These are phyloP conservation scores for Talaromyces amestolkiae DNA, from an alignment of 2,329 filamentous ascomycete species.

Conservation along the genomic window DNA sequence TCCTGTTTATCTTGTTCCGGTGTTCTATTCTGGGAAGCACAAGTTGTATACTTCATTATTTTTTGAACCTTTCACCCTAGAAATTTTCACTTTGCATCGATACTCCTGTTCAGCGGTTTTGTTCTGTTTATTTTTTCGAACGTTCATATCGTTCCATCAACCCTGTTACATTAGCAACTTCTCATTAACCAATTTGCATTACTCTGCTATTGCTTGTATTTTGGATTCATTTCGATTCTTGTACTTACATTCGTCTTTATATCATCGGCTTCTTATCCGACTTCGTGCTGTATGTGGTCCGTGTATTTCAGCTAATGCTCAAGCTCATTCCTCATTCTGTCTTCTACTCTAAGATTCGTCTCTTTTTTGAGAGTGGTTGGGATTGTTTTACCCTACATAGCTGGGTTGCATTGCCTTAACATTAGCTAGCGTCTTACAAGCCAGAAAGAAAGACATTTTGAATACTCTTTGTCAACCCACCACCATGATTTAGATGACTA, in stretches of 20 bases:
- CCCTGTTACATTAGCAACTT: neutral
- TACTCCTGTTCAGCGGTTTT: conserved; percentile 16
- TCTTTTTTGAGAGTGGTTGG: neutral
- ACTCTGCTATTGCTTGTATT: no score
- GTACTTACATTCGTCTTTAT: conserved; percentile 1
- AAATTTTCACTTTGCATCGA: conserved; percentile 11
- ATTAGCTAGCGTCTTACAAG: neutral
- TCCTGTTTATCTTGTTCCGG: neutral
- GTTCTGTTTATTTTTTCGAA: neutral
- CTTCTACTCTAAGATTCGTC: neutral
- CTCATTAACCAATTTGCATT: neutral
- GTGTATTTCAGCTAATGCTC: neutral
- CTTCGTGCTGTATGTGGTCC: neutral
- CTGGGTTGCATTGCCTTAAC: neutral
- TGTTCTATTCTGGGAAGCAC: neutral
- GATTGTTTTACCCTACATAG: neutral
- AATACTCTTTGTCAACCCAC: neutral
- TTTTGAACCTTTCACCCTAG: neutral
- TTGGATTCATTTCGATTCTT: neutral
- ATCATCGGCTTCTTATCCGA: neutral
- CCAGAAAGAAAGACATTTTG: neutral
- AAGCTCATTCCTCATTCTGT: neutral
- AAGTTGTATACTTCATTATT: neutral
- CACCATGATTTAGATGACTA: neutral
- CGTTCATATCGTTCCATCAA: neutral